Evolutionary conservation across 305 asterid genomes (phyloP), one percentile per base, ranked within the genome.

Genomic region (Solanum hybrid): DNA sequence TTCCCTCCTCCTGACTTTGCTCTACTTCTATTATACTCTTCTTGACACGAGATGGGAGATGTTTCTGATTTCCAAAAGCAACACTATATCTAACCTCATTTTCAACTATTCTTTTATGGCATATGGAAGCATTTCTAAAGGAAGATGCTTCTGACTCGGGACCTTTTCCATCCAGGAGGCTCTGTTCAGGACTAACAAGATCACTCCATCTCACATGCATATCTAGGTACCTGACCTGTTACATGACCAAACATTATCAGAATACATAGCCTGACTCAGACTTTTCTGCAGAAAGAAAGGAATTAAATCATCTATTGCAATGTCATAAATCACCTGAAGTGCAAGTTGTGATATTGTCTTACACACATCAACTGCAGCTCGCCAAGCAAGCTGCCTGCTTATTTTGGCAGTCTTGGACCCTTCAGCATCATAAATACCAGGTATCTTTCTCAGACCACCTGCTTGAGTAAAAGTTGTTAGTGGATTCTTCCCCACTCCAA

Each of bases 181-280:
- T 89, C 91, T 93, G 98, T 87, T 98, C 99, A 12, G 98, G 98
- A 77, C 96, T 95, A 92, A 93, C 94, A 89, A 98, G 95, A 93
- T 98, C 99, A 89, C 91, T 91, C 99, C 99, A 98, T 92, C 97
- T 94, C 91, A 98, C 92, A 95, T 94, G 93, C 83, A 90, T 89
- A 91, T 97, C 99, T 90, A 98, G 96, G 95, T 93, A 94, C 89
- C 99, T 92, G 83, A 98, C 98, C 99, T 98, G 97, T 89, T 89
- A 91, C 92, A 95, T 91, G 73, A 85, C 29, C 88, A 12, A 57
- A 85, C 22, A 4, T 85, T 22, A 33, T 85, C 67, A 34, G 73
- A 57, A 57, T 33, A 34, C 51, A 22, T 34, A 6, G 28, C 88
- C 76, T 7, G n/a, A 85, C 76, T 85, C 39, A 51, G 24, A 85